Evolutionary conservation across 2,329 filamentous ascomycete genomes (phyloP), one percentile per base, ranked within the genome.

Genomic region (Hypoxylon sp.): DNA sequence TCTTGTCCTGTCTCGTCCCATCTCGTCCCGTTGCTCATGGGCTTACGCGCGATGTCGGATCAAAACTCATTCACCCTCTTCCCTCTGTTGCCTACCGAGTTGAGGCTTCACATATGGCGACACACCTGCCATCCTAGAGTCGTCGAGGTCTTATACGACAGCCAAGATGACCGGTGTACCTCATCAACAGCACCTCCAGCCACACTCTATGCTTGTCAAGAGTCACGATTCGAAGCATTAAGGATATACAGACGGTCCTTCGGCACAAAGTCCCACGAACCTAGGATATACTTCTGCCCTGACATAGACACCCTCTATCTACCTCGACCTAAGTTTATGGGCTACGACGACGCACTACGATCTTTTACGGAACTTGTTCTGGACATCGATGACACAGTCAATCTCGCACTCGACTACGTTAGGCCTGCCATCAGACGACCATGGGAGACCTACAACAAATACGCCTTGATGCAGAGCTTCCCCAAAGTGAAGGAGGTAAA

Each of bases 391-490:
- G 74, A 79, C 42, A 77, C 84, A 11, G 74, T 74, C 48, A 77
- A 79, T 35, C 76, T 86, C 6, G 84, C 83, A 2, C 78, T 86
- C 51, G 84, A 86, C 72, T 81, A 85, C 61, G 82, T 85, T 35
- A 78, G 78, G 30, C 76, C 80, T 14, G 77, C 81, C 35, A 78
- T 84, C 57, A 81, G 84, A 54, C 77, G 82, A 37, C 84, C 83
- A 14, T 85, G 84, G 84, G 84, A 86, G 77, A 81, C 81, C 10
- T 86, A 85, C 77, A 85, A 84, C 77, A 85, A 85, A 76, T 82
- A 83, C 33, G 79, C 79, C 25, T 74, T 85, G 46, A 79, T 85
- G 58, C 76, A 82, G 50, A 80, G 79, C 59, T 85, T 84, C 54
- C 78, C 78, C 1, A 73, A 77, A 27, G 74, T 82, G 31, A 72